Percentiles rank a stretch among this genome's conserved stretches.
phyloP scores from a whole-genome alignment of 129 eudicot genomes.

The Ambrosia trifida region DNA sequence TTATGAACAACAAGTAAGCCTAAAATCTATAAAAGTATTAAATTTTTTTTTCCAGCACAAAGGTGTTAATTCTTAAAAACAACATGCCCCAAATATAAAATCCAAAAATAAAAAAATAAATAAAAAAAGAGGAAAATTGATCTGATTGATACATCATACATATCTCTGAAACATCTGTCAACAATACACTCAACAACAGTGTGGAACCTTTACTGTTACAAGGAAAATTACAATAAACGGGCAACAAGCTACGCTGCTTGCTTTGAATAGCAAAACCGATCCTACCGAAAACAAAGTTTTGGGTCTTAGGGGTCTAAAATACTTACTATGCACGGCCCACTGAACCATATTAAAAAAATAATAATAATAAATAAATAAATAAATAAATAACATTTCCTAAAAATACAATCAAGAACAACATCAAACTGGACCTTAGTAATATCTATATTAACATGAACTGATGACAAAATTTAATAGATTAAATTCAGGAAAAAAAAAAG shows the following conservation, averaged over 20 bases:
- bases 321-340: too few species aligned
- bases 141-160: neutral
- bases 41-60: neutral
- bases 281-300: too few species aligned
- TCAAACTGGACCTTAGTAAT: too few species aligned
- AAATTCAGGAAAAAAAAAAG: slow-evolving; percentile 10
- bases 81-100: neutral
- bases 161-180: neutral
- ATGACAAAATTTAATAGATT: slow-evolving; percentile 1
- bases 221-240: too few species aligned
- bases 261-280: too few species aligned
- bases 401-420: slow-evolving; percentile 12
- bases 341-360: too few species aligned
- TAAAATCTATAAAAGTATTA: neutral
- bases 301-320: too few species aligned
- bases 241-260: too few species aligned
- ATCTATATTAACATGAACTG: slow-evolving; percentile 6
- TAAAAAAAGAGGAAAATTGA: neutral
- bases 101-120: neutral
- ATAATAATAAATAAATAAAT: neutral
- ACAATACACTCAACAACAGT: slow-evolving; percentile 11
- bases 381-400: slow-evolving; percentile 4
- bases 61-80: neutral
- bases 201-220: too few species aligned
- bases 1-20: neutral